Base-by-base conservation (phyloP, 179 eudicot species). In the Heliamphora pulchella region DNA sequence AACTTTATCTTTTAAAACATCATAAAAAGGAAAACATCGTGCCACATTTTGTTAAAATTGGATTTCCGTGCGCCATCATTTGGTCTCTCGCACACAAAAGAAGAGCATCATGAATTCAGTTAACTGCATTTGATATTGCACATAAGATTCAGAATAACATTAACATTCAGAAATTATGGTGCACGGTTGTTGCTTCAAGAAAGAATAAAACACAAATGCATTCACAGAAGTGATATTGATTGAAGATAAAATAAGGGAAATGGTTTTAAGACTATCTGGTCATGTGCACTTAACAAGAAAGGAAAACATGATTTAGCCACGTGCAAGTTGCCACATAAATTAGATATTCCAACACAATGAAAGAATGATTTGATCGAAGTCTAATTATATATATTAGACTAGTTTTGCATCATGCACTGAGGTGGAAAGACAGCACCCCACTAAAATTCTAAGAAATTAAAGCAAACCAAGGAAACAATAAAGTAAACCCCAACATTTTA, bases 401-500 rank as follows among this genome's bases (percentile, higher is more conserved):
- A 31, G 31, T 31, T 31, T 31, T 31, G 31, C 31, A 31, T 31
- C 31, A 31, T 31, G 31, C 31, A 31, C 31, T 31, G 31, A 31
- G 31, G 31, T 31, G 31, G 31, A 48, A 46, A 20, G 17, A 3
- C 14, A 47, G 13, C 48, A 67, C 14, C 31, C 55, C 31, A 7
- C 0, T 2, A 61, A 20, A 50, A 72, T 50, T 46, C 59, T 41
- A 53, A 2, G 46, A 73, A 53, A 51, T 73, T 51, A 53, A 31
- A 22, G 77, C 20, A 18, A 47, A 70, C 9, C 46, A 70, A 73
- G 9, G 17, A 4, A 51, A 55, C 43, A 22, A 54, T 7, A 22
- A 55, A 53, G 63, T 5, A 74, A 74, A 55, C n/a, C 59, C 76
- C 76, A 14, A 54, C 41, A 53, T 53, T 22, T 3, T 74, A 74